Evolutionary conservation across 139 green algal genomes (phyloP), one percentile per base, ranked within the genome.

Genomic region (Chlamydomonas schloesseri): DNA sequence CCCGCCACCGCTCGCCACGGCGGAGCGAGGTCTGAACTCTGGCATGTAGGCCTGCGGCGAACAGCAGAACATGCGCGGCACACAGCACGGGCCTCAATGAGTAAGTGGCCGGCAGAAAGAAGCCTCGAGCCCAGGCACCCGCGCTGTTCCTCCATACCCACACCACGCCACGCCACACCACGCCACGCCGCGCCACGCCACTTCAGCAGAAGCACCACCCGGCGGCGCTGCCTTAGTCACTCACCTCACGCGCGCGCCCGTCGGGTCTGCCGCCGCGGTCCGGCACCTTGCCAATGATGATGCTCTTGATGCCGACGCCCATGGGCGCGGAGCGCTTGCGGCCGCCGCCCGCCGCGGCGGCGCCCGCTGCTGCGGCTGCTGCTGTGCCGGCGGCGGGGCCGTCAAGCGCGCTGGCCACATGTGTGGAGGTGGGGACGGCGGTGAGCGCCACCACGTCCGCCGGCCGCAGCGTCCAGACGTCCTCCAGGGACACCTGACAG

Each of bases 251-350:
- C 1, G 58, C 58, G 58, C 71, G 42, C 1, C 82, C 82, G 6
- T 87, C 82, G 23, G 82, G 82, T 37, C 82, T n/a, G 24, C 82
- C 82, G 23, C 82, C 82, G 21, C 82, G 82, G 37, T 87, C 82
- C 37, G 82, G 82, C 36, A 87, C 82, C 57, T 87, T 76, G 23
- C 79, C 79, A 6, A 85, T 85, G 46, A 85, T 36, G 28, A 85
- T 34, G 31, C 23, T 33, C 67, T 76, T 76, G 79, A 85, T 64
- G 67, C 67, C 31, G 2, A 67, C 47, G 13, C 64, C 67, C 79
- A 69, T 34, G 24, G 79, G 79, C 31, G 79, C 67, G 11, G 79
- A 50, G 13, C 79, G 64, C 79, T 85, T 85, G 79, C 79, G 46
- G 23, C 79, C 62, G 8, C 62, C 21, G 46, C 4, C n/a, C 21